phyloP scores from a whole-genome alignment of 116 monocot species.

The Posidonia oceanica region DNA sequence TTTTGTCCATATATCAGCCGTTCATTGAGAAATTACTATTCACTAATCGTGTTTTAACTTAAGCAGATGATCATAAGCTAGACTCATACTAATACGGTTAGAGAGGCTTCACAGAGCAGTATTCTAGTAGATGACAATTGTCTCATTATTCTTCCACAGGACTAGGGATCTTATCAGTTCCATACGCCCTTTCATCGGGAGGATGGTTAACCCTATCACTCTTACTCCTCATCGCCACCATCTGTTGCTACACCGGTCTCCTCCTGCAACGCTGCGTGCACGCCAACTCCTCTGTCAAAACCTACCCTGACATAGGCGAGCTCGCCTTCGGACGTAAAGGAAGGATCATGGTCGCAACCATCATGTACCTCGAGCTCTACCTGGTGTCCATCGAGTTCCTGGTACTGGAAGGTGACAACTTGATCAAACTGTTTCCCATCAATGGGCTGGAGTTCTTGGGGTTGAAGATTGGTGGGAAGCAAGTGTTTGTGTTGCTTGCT shows the following conservation, averaged over 20 bases:
- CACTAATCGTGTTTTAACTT: too few relatives aligned
- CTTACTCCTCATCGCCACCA: slow-evolving; percentile 28
- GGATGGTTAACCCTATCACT: slow-evolving; percentile 68
- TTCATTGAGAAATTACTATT: too few relatives aligned
- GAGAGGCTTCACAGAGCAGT: too few relatives aligned
- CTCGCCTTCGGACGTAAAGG: slow-evolving; percentile 65
- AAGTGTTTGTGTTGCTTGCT: slow-evolving; percentile 46
- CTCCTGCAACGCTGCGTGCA: slow-evolving; percentile 74
- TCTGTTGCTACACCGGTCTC: slow-evolving; percentile 69
- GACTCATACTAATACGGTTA: too few relatives aligned
- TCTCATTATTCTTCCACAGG: slow-evolving; percentile 15
- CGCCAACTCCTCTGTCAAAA: slow-evolving; percentile 30
- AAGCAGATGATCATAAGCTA: too few relatives aligned
- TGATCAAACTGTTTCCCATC: slow-evolving; percentile 60
- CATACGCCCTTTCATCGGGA: slow-evolving; percentile 68
- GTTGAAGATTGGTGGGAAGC: slow-evolving; percentile 35
- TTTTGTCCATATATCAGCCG: too few relatives aligned
- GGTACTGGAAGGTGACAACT: slow-evolving; percentile 77
- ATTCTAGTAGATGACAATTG: too few relatives aligned
- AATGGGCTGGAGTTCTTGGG: slow-evolving; percentile 15
- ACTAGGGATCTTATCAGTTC: slow-evolving; percentile 72
- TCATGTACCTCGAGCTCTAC: slow-evolving; percentile 83
- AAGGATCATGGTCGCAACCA: slow-evolving; percentile 27
- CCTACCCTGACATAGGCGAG: slow-evolving; percentile 83
- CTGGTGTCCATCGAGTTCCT: slow-evolving; percentile 63